Evolutionary conservation across 2,329 filamentous ascomycete genomes (phyloP), one percentile per base, ranked within the genome.

Genomic region (Cercospora canescens): DNA sequence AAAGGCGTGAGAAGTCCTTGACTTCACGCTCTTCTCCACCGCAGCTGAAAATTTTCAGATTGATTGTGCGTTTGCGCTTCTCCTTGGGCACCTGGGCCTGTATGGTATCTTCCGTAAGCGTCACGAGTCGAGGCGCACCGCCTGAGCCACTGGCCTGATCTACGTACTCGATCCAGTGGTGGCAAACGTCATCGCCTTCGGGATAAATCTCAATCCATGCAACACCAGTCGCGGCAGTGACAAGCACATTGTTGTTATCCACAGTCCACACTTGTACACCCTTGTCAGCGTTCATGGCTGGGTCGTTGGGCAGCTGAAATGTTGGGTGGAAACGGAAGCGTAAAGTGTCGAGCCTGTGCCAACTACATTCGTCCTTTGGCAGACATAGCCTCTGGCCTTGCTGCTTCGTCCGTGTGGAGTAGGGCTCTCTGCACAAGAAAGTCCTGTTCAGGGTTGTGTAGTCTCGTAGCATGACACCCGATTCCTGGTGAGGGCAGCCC

Each of bases 321-420:
- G 92, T 93, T 4, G 94, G 93, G 75, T 99, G 95, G 71, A 89
- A 91, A 70, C 93, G 89, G 81, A 97, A 97, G 41, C 93, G 91
- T 60, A 99, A 84, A 62, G 89, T 89, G 78, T 98, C 95, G 6
- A 98, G 85, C 65, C 94, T 87, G 79, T 97, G 94, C 94, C 94
- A 98, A 28, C 84, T 85, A 77, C 94, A 97, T 79, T 98, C 95
- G 71, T 97, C 93, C 55, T 89, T 86, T 34, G 87, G 88, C 50
- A 90, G 78, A 48, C 93, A 91, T 6, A 92, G 79, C 4, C 91
- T 90, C 66, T 86, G 79, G 2, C 94, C 94, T 73, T 91, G 93
- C 50, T 90, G 89, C 76, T 92, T 93, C 2, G 93, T 97, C 54
- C 94, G 87, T 2, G 93, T 97, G 2, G 91, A 95, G 76, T 91